phyloP scores from a whole-genome alignment of 495 filamentous ascomycete species.

The Lepraria neglecta region DNA sequence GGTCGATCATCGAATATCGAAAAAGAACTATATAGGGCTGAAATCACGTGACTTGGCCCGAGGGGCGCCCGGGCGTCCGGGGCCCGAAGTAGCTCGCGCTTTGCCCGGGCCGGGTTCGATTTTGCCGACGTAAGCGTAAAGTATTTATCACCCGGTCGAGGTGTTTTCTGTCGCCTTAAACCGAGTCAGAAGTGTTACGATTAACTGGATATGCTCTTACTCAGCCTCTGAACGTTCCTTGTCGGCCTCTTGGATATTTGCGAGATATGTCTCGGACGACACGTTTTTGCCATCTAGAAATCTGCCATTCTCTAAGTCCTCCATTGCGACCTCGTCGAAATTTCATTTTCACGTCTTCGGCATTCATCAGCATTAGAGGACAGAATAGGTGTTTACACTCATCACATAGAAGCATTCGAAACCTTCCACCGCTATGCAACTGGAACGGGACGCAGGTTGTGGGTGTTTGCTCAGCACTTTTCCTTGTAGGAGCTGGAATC shows the following conservation, averaged over 20 bases:
- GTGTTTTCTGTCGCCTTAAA: too few relatives aligned
- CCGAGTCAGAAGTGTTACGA: too few relatives aligned
- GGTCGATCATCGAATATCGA: too few relatives aligned
- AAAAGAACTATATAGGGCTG: too few relatives aligned
- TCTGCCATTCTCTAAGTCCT: background rate
- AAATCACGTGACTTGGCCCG: too few relatives aligned
- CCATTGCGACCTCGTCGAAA: background rate
- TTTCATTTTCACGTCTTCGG: background rate
- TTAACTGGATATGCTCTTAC: too few relatives aligned
- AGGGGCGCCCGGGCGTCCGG: too few relatives aligned
- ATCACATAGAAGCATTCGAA: background rate
- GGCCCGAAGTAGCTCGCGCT: too few relatives aligned
- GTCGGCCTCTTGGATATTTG: background rate
- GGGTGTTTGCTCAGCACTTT: background rate
- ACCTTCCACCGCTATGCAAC: background rate
- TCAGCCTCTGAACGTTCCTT: too few relatives aligned
- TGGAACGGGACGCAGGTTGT: background rate
- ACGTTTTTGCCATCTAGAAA: background rate
- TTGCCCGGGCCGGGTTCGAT: too few relatives aligned
- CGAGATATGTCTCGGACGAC: conserved; percentile 1
- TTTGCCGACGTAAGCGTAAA: too few relatives aligned
- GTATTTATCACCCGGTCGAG: too few relatives aligned
- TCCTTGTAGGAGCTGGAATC: conserved; percentile 7
- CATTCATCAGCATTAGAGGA: background rate
- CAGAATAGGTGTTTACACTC: background rate